Base-by-base conservation (phyloP, 2,329 filamentous ascomycete genomes). In the Teratosphaeria epicoccoides region DNA sequence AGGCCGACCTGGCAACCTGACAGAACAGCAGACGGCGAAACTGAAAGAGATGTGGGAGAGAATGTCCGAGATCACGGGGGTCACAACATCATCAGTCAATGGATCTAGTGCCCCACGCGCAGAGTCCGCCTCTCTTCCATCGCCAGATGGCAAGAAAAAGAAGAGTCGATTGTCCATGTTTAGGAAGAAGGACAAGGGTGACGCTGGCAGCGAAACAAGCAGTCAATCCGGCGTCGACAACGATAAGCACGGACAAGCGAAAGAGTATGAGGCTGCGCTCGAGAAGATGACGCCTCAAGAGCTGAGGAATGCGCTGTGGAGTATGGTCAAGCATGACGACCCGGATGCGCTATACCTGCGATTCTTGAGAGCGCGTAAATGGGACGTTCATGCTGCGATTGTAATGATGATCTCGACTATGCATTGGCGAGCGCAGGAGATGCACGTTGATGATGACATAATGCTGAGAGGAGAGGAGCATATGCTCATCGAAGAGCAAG, bases 321-420 rank as follows among this genome's bases (percentile, higher is more conserved):
- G 74, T 59, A 95, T 96, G 88, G 81, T 91, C 53, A 98, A 97
- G 74, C 85, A 93, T 63, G 93, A 98, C 65, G 82, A 97, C 66
- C 93, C 93, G 0, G 93, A 98, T 70, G 85, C 84, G 2, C 74
- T 94, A 17, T 72, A 91, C 14, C 72, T 95, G 52, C 82, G 89
- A 43, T 95, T 95, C 69, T 74, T 95, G 52, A 78, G 89, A 49
- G 89, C 89, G n/a, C 79, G 89, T 45, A 95, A 95, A 71, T 98
- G 93, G 93, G 88, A 98, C 65, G 83, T 95, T 17, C 85, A 95
- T 49, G 89, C 88, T 66, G 93, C 93, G 3, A 76, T 97, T 24
- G 79, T 95, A 59, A 98, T 98, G 93, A 73, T 96, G 68, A 79
- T 98, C 43, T 88, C 88, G 2, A 95, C 93, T 0, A 87, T 97